Evolutionary conservation across 148 eudicot genomes (phyloP), one percentile per base, ranked within the genome.

Genomic region (Nyssa sinensis): DNA sequence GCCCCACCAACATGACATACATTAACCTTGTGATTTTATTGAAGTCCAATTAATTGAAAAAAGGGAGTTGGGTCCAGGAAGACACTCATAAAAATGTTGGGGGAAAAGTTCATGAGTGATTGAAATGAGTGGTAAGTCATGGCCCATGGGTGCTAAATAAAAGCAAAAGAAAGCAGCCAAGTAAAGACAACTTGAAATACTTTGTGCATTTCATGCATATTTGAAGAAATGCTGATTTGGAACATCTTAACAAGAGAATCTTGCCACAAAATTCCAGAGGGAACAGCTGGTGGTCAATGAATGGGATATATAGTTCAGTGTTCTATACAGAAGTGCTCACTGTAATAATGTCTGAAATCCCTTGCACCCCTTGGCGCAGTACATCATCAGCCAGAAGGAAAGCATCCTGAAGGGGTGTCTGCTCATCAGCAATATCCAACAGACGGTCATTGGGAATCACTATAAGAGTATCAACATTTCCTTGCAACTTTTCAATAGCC

Each of bases 321-420:
- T 32, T 17, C 1, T 44, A 44, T 11, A 19, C 3, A 19, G 68
- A 64, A 64, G 33, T 64, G 84, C 94, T 78, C 85, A 93, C 99
- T 53, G 93, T 96, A 77, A 96, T 93, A 75, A 96, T 96, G 80
- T 96, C 99, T 66, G 97, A 89, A 62, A 96, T 93, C 69, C 99
- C 99, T 83, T 93, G 99, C 34, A 96, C 98, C 29, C 99, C 99
- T 81, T 93, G 98, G 62, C 98, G 98, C 28, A 96, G 97, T 65
- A 96, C 94, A 89, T 96, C 99, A 80, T 96, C 99, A 64, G 99
- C 99, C 57, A 96, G 87, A 72, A 83, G 97, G 84, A 96, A 96
- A 79, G 99, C 98, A 81, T 93, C 98, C 74, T 91, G 98, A 75
- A 96, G 94, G 33, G 93, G 86, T 3, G 94, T 93, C 69, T 89